phyloP scores from a whole-genome alignment of 768 basidiomycete genomes.

The Termitomyces sp. region DNA sequence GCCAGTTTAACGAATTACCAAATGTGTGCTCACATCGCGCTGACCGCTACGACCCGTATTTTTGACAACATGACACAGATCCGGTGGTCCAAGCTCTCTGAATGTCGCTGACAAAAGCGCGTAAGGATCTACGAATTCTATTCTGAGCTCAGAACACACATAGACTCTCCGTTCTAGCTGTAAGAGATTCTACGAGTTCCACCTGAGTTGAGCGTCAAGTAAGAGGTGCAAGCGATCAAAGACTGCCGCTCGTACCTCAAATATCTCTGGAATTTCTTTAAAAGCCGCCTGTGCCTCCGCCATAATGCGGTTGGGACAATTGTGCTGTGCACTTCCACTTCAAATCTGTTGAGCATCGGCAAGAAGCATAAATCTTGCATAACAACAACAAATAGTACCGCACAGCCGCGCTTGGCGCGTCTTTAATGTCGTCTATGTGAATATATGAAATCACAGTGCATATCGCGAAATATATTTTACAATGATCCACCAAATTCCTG shows the following conservation, averaged over 20 bases:
- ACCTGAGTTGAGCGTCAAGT: slow-evolving; percentile 39
- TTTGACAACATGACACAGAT: slow-evolving; percentile 94
- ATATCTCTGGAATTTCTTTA: slow-evolving; percentile 94
- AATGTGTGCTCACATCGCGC: slow-evolving; percentile 65
- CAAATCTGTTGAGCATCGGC: slow-evolving; percentile 5
- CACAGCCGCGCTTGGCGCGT: too few relatives aligned
- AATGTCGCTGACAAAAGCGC: slow-evolving; percentile 66
- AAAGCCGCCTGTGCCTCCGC: slow-evolving; percentile 63
- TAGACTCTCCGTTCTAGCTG: slow-evolving; percentile 86
- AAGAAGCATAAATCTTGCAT: not conserved
- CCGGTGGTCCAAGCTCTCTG: slow-evolving; percentile 95
- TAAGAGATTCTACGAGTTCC: slow-evolving; percentile 84
- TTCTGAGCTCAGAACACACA: slow-evolving; percentile 44
- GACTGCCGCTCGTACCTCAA: slow-evolving; percentile 58
- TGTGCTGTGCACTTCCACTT: not conserved
- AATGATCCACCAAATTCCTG: too few relatives aligned
- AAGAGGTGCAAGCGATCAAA: not conserved
- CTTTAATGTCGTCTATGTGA: too few relatives aligned
- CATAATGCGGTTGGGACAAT: slow-evolving; percentile 25
- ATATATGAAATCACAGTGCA: too few relatives aligned
- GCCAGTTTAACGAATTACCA: not conserved
- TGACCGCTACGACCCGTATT: slow-evolving; percentile 77
- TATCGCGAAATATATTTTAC: too few relatives aligned
- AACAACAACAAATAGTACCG: not conserved
- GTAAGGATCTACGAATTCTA: slow-evolving; percentile 13